A percentile compares a stretch with the other conserved stretches of the same genome.
These are phyloP conservation scores for Paecilomyces sp. DNA, from an alignment of 2,329 filamentous ascomycete genomes.

Conservation along the genomic window DNA sequence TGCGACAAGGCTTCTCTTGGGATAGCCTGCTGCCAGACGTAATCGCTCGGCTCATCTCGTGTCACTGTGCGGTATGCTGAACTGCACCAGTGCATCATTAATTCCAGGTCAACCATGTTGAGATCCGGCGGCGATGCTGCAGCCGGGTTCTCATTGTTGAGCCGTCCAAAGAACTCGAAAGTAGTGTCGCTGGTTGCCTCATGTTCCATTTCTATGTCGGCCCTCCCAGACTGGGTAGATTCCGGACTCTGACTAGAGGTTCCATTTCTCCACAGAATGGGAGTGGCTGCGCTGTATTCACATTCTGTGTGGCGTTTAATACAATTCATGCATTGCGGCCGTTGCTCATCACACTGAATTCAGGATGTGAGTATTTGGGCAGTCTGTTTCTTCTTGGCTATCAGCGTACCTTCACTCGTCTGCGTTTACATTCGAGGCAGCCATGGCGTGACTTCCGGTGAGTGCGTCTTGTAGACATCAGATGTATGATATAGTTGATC, in stretches of 20 bases:
- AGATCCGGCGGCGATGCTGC: slow-evolving; percentile 23
- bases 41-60: slow-evolving; percentile 21
- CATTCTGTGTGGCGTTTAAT: slow-evolving; percentile 15
- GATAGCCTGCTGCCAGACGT: slow-evolving; percentile 24
- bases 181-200: slow-evolving; percentile 5
- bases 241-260: background rate
- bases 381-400: no score
- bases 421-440: slow-evolving; percentile 16
- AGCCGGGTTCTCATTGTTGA: slow-evolving; percentile 1
- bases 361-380: background rate
- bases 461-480: slow-evolving; percentile 16
- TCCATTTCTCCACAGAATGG: background rate
- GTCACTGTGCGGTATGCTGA: slow-evolving; percentile 23
- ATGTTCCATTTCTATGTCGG: background rate
- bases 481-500: background rate
- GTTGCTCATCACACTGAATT: slow-evolving; percentile 17
- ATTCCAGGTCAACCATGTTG: slow-evolving; percentile 39
- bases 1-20: slow-evolving; percentile 26
- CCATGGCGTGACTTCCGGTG: slow-evolving; percentile 22
- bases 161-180: slow-evolving; percentile 3
- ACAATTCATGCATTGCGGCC: slow-evolving; percentile 18
- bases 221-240: background rate
- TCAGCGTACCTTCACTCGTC: slow-evolving; percentile 16
- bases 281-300: slow-evolving; percentile 8
- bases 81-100: slow-evolving; percentile 34